A percentile compares a stretch with the other conserved stretches of the same genome.
phyloP scores from a whole-genome alignment of 768 basidiomycete genomes.

The Naematelia encephala region DNA sequence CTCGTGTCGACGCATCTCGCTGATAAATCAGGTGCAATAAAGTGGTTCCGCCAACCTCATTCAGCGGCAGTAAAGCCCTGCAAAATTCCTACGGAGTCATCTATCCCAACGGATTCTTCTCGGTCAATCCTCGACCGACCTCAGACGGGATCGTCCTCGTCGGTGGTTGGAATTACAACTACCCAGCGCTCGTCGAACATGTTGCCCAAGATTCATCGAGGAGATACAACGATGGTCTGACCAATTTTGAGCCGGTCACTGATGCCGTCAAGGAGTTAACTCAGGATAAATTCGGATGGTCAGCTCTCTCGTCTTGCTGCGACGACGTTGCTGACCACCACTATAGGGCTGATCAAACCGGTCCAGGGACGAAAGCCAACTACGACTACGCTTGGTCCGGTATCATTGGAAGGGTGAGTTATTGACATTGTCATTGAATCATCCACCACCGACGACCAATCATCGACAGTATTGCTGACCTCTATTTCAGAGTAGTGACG shows the following conservation, averaged over 20 bases:
- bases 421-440: no score
- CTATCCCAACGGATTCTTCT: slow-evolving; percentile 20
- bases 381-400: slow-evolving; percentile 37
- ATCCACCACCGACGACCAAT: no score
- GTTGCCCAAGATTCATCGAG: slow-evolving; percentile 19
- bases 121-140: slow-evolving; percentile 21
- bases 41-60: slow-evolving; percentile 49
- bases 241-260: slow-evolving; percentile 38
- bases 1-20: background rate
- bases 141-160: slow-evolving; percentile 24
- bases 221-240: slow-evolving; percentile 23
- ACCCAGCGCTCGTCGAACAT: slow-evolving; percentile 18
- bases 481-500: slow-evolving; percentile 20
- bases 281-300: slow-evolving; percentile 41
- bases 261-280: slow-evolving; percentile 32
- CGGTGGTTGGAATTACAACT: slow-evolving; percentile 22
- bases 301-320: background rate
- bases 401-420: slow-evolving; percentile 31
- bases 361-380: slow-evolving; percentile 17
- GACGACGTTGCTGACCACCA: background rate
- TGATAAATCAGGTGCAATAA: slow-evolving; percentile 64
- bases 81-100: slow-evolving; percentile 23
- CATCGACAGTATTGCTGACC: background rate
- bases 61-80: slow-evolving; percentile 27
- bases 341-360: background rate